Conservation (phyloP, 2,329 filamentous ascomycete genomes). For the Trichophyton schoenleinii region DNA sequence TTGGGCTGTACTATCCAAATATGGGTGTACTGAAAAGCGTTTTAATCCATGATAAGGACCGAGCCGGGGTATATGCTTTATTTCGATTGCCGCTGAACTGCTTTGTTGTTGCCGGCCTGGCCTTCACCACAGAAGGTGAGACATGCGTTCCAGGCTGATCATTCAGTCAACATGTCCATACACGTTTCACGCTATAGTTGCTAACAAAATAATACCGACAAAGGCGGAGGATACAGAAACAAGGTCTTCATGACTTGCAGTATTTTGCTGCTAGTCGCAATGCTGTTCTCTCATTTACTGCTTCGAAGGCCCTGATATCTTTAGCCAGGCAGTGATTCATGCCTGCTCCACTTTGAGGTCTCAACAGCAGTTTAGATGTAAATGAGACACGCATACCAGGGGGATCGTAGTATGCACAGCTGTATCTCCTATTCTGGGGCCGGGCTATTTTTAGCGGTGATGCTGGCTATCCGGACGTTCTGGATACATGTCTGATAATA, state of each 20-base stretch:
- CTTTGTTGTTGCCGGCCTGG: conserved; percentile 42
- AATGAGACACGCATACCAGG: background rate
- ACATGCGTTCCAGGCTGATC: background rate
- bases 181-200: background rate
- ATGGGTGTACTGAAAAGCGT: conserved; percentile 44
- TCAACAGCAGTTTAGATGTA: background rate
- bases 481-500: too few species aligned
- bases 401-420: background rate
- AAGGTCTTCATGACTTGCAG: conserved; percentile 22
- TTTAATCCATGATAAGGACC: conserved; percentile 42
- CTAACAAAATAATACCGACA: background rate
- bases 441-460: background rate
- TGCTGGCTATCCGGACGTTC: background rate
- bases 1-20: conserved; percentile 47
- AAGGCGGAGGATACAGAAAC: conserved; percentile 18
- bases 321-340: background rate
- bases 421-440: background rate
- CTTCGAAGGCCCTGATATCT: background rate
- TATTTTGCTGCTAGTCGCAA: conserved; percentile 10
- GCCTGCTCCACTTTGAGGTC: background rate
- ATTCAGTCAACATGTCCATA: background rate
- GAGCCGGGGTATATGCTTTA: conserved; percentile 45
- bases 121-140: conserved; percentile 34
- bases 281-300: conserved; percentile 6
- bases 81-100: conserved; percentile 48